phyloP scores from a whole-genome alignment of 2,329 filamentous ascomycete genomes.

The Ceratocystis cacaofunesta region DNA sequence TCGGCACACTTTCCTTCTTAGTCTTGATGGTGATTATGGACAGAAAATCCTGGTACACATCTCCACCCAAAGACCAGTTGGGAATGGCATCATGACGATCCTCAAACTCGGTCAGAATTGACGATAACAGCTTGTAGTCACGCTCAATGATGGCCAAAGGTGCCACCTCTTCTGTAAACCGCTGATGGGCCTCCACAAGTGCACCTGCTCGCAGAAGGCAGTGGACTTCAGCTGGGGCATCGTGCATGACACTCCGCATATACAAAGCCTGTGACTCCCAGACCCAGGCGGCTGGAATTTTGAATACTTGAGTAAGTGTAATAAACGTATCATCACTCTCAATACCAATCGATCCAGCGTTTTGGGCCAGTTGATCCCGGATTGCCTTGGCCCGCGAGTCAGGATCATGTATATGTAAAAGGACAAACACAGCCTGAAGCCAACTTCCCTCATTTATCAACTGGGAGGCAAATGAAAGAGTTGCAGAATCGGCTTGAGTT shows the following conservation, averaged over 20 bases:
- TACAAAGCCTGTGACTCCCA: slow-evolving; percentile 76
- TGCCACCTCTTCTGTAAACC: slow-evolving; percentile 66
- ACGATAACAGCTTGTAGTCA: slow-evolving; percentile 55
- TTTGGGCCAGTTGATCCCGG: slow-evolving; percentile 58
- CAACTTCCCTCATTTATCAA: slow-evolving; percentile 51
- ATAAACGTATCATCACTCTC: slow-evolving; percentile 39
- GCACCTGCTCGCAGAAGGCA: slow-evolving; percentile 67
- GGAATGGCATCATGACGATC: slow-evolving; percentile 44
- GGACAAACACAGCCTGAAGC: slow-evolving; percentile 58
- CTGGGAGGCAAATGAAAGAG: slow-evolving; percentile 49
- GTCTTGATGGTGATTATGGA: slow-evolving; percentile 33
- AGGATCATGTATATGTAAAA: slow-evolving; percentile 56
- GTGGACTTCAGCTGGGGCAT: slow-evolving; percentile 56
- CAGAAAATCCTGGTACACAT: slow-evolving; percentile 56
- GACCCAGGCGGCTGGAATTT: slow-evolving; percentile 64
- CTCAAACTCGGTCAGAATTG: slow-evolving; percentile 58
- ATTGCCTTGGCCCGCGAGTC: slow-evolving; percentile 50
- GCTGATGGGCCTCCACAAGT: slow-evolving; percentile 67
- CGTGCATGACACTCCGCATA: slow-evolving; percentile 57
- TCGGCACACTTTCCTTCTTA: slow-evolving; percentile 27
- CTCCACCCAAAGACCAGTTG: slow-evolving; percentile 66
- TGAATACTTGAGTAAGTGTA: slow-evolving; percentile 47
- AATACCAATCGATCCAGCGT: slow-evolving; percentile 51
- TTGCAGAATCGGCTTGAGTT: slow-evolving; percentile 50
- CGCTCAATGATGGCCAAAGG: slow-evolving; percentile 69